phyloP scores from a whole-genome alignment of 805 yeast genomes.

The Candida mattraensis region DNA sequence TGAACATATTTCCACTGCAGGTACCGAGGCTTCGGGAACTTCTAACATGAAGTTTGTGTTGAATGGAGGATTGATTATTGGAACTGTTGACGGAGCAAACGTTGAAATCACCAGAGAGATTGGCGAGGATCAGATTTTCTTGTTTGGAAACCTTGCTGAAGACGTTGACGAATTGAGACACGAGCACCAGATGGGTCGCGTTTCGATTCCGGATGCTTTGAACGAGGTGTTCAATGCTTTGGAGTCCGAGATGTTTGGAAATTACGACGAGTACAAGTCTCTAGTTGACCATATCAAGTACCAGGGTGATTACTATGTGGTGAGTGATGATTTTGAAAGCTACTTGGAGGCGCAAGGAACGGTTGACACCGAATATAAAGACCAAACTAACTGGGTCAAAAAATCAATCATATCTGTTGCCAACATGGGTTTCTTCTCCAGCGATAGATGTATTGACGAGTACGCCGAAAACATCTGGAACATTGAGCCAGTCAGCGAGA shows the following conservation, averaged over 20 bases:
- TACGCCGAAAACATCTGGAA: constrained; percentile 94
- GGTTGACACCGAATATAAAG: constrained; percentile 67
- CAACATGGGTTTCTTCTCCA: constrained; percentile 88
- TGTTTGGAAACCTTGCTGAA: constrained; percentile 89
- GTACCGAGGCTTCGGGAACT: constrained; percentile 96
- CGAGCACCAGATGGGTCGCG: constrained; percentile 63
- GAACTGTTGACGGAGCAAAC: constrained; percentile 97
- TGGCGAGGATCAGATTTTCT: constrained; percentile 89
- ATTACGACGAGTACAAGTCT: constrained; percentile 60
- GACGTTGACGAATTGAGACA: constrained; percentile 84
- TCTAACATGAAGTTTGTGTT: constrained; percentile 94
- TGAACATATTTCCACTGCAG: constrained; percentile 95
- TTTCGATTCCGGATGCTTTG: constrained; percentile 58
- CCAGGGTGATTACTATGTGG: constrained; percentile 86
- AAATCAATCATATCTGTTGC: constrained; percentile 81
- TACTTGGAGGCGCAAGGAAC: constrained; percentile 78
- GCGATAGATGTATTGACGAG: constrained; percentile 89
- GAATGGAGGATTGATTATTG: constrained; percentile 91
- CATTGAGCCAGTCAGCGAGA: constrained; percentile 60
- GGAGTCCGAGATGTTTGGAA: constrained; percentile 70
- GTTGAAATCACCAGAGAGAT: constrained; percentile 92
- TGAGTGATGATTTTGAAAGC: constrained; percentile 85
- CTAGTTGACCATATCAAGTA: constrained; percentile 66
- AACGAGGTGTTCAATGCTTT: constrained; percentile 62
- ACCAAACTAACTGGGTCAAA: constrained; percentile 70